These are phyloP conservation scores for Irpex lacteus DNA, from an alignment of 1,284 basidiomycete genomes.

Conservation along the genomic window DNA sequence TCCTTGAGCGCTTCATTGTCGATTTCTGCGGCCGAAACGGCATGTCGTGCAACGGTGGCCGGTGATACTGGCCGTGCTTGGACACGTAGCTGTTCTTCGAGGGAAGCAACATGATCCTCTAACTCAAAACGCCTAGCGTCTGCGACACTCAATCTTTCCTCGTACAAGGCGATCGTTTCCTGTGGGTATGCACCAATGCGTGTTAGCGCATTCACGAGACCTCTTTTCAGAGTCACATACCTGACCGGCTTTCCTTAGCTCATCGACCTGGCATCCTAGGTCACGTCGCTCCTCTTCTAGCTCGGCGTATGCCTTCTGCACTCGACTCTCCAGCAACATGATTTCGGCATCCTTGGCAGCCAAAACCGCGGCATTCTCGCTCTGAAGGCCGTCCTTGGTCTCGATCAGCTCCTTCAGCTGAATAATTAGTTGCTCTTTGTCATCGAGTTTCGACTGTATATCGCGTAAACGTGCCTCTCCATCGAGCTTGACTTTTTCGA, in stretches of 20 bases:
- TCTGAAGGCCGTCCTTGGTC: conserved; percentile 50
- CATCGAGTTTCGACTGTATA: conserved; percentile 46
- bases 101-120: conserved; percentile 61
- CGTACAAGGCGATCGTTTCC: conserved; percentile 92
- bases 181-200: conserved; percentile 25
- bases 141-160: conserved; percentile 75
- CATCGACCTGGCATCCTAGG: conserved; percentile 69
- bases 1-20: conserved; percentile 91
- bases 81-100: conserved; percentile 57
- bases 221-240: conserved; percentile 35
- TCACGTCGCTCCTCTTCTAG: conserved; percentile 68
- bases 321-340: conserved; percentile 44
- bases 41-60: conserved; percentile 35
- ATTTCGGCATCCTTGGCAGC: conserved; percentile 58
- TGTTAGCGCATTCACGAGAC: too few relatives aligned
- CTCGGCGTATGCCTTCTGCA: conserved; percentile 47
- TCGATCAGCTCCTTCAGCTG: conserved; percentile 52
- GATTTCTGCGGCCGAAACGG: conserved; percentile 74
- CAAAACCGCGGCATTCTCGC: conserved; percentile 47
- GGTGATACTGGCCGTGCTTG: conserved; percentile 39
- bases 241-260: conserved; percentile 81
- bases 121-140: conserved; percentile 78
- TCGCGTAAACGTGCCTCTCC: conserved; percentile 46
- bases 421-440: conserved; percentile 40
- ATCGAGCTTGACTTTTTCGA: conserved; percentile 44